Evolutionary conservation across 192 early-diverging fungal genomes (phyloP).

Genomic region (Umbelopsis sp.): DNA sequence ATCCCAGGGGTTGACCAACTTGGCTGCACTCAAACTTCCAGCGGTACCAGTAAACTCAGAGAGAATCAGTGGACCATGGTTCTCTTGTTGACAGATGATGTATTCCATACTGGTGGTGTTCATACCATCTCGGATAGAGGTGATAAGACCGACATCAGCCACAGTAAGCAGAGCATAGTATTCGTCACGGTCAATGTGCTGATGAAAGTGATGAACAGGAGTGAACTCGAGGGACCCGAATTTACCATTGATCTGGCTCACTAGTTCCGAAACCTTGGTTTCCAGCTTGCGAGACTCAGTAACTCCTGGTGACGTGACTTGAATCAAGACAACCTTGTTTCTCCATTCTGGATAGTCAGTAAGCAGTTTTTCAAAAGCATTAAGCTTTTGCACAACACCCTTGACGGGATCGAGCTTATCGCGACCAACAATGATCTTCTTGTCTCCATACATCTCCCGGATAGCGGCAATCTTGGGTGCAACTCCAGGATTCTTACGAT

Average conservation of each 20-base stretch:
- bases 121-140: conserved; percentile 97
- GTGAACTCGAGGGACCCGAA: conserved; percentile 95
- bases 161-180: conserved; percentile 95
- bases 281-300: conserved; percentile 73
- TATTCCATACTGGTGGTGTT: conserved; percentile 96
- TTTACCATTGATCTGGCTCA: conserved; percentile 90
- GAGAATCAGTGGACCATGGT: conserved; percentile 85
- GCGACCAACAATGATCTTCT: conserved; percentile 93
- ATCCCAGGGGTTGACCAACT: conserved; percentile 92
- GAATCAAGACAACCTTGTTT: conserved; percentile 93
- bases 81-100: conserved; percentile 92
- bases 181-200: conserved; percentile 93
- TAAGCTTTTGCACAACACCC: conserved; percentile 92
- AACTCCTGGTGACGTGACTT: conserved; percentile 90
- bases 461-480: conserved; percentile 77
- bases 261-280: conserved; percentile 85
- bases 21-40: conserved; percentile 75
- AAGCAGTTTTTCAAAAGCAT: conserved; percentile 92
- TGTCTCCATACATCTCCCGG: conserved; percentile 83
- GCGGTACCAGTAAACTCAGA: conserved; percentile 99
- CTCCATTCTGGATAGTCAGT: conserved; percentile 90
- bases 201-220: conserved; percentile 92
- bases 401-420: conserved; percentile 95
- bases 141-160: conserved; percentile 93
- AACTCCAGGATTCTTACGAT: conserved; percentile 71